Percentiles rank a stretch among this genome's conserved stretches.
Evolutionary conservation across 192 early-diverging fungal species (phyloP).

Genomic region (Oehlia diaphana): DNA sequence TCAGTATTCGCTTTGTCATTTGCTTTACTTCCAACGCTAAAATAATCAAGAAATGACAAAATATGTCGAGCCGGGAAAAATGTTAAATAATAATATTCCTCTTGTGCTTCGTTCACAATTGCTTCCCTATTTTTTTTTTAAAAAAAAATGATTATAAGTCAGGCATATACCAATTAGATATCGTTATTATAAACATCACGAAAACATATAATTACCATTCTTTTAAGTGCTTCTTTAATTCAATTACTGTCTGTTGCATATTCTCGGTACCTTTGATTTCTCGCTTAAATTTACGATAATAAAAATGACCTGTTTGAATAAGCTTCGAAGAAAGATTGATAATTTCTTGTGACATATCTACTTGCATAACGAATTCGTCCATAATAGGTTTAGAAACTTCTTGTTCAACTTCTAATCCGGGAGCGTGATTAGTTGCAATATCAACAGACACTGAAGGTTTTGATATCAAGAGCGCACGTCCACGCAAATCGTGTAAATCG

Average conservation of each 20-base stretch:
- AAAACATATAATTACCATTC: conserved; percentile 9
- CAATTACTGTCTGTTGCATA: conserved; percentile 2
- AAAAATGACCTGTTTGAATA: conserved; percentile 33
- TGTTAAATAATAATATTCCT: conserved; percentile 32
- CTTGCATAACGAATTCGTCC: conserved; percentile 26
- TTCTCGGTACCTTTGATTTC: neutral
- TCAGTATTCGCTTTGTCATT: neutral
- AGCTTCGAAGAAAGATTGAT: conserved; percentile 15
- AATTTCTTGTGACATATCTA: conserved; percentile 27
- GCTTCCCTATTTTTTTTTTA: conserved; percentile 3
- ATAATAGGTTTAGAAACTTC: neutral
- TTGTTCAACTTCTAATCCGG: too few species aligned
- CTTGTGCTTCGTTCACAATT: conserved; percentile 21
- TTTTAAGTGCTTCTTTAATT: conserved; percentile 16
- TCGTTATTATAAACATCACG: neutral
- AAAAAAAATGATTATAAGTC: neutral
- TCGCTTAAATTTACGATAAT: conserved; percentile 22
- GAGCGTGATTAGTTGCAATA: neutral
- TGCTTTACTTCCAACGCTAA: neutral
- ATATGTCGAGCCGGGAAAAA: conserved; percentile 31
- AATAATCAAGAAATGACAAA: conserved; percentile 28
- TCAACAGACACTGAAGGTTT: conserved; percentile 9
- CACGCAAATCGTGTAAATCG: conserved; percentile 30
- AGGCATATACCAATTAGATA: neutral
- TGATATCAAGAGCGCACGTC: conserved; percentile 28